Base-by-base conservation (phyloP, 768 basidiomycete species). In the Kwoniella dendrophila region DNA sequence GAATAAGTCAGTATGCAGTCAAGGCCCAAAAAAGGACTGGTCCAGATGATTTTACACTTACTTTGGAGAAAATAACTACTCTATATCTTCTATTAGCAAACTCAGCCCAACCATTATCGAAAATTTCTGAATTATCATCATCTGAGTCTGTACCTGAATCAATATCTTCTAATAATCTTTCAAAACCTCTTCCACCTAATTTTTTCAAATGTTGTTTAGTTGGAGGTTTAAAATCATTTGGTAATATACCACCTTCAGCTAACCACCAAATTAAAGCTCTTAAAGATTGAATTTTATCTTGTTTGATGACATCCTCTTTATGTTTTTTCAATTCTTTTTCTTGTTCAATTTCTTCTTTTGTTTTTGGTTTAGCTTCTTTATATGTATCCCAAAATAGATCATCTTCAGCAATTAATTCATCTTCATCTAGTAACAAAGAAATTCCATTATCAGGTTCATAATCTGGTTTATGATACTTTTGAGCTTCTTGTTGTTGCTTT, bases 61-160 rank as follows among this genome's bases (percentile, higher is more conserved):
- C 78, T 69, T 78, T 79, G 20, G 74, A 76, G 41, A 79, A 79
- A 26, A 80, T 66, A 27, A 74, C 67, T 22, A 75, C 53, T 45
- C 69, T 65, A 55, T 75, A 75, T 36, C 62, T 20, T 52, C 71
- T 68, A 51, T 73, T 74, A 26, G 74, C 68, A 36, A 66, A 68
- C 18, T 70, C 67, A 18, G 63, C 63, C 77, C 77, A 78, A n/a
- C 71, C 74, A 11, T 74, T 64, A 29, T 68, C 67, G 40, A 72
- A 76, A 12, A 71, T 62, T 20, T 57, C 43, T 20, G 68, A 67
- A 29, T 61, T 65, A 22, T 62, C 67, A 20, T 70, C 69, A n/a
- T 52, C 68, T 22, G 29, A 32, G 16, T 70, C 72, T 24, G 69
- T 62, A 36, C 55, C 68, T 22, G 29, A 32, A 18, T 70, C 72